Conservation (phyloP, 352 stramenopile genomes). For the Globisporangium uncinulatum region DNA sequence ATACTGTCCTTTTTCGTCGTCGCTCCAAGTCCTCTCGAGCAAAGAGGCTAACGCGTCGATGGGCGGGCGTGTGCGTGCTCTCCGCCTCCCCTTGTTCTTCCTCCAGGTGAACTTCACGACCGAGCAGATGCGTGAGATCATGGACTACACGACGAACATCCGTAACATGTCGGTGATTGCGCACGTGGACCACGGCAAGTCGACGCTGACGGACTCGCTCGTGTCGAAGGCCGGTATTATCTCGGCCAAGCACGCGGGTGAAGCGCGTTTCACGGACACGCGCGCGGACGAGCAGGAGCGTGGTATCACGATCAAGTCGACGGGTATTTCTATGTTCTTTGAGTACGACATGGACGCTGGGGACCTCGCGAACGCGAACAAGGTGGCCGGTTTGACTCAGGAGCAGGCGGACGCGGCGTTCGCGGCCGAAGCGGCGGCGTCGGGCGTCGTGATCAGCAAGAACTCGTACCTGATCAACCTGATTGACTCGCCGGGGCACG, state of each 20-base stretch:
- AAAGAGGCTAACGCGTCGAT: background rate
- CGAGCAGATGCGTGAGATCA: slow-evolving; percentile 98
- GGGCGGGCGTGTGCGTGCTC: background rate
- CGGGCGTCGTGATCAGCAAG: slow-evolving; percentile 91
- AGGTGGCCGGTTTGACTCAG: slow-evolving; percentile 47
- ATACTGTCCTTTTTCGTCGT: no score
- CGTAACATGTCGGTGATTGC: slow-evolving; percentile 99
- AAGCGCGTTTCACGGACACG: slow-evolving; percentile 99
- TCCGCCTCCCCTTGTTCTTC: background rate
- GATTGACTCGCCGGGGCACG: slow-evolving; percentile 99
- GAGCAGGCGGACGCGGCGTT: slow-evolving; percentile 32
- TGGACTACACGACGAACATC: slow-evolving; percentile 99
- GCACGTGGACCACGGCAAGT: slow-evolving; percentile 99
- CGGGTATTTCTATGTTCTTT: slow-evolving; percentile 99
- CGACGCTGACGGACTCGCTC: slow-evolving; percentile 97
- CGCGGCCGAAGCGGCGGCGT: slow-evolving; percentile 16
- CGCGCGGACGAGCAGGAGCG: slow-evolving; percentile 99
- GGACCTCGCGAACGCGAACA: slow-evolving; percentile 74
- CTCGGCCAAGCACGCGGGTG: slow-evolving; percentile 96
- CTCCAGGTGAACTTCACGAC: slow-evolving; percentile 98
- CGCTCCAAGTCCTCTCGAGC: background rate
- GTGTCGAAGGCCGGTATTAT: slow-evolving; percentile 99
- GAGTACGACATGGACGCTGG: slow-evolving; percentile 98
- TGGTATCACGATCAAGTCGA: slow-evolving; percentile 99
- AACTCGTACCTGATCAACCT: slow-evolving; percentile 99